Evolutionary conservation across 805 yeast species (phyloP).

Genomic region (Metschnikowia arizonensis): DNA sequence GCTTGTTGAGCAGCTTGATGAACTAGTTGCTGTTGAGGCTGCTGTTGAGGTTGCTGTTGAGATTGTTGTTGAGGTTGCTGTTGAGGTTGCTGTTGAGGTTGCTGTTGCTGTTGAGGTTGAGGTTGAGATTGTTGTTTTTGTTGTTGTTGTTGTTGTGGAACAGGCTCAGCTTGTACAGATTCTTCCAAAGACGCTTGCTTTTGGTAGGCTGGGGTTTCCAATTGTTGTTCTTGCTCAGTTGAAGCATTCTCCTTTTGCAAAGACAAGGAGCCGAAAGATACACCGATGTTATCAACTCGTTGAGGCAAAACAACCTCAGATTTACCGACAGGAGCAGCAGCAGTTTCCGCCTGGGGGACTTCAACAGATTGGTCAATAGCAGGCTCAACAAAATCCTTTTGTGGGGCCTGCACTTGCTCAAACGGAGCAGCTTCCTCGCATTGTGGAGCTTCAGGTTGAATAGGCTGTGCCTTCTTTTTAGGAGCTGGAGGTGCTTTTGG

Average conservation of each 20-base stretch:
- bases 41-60: conserved; percentile 6
- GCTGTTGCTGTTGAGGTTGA: conserved; percentile 26
- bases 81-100: conserved; percentile 22
- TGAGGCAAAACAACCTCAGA: conserved; percentile 52
- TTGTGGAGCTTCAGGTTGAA: conserved; percentile 23
- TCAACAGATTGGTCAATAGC: conserved; percentile 17
- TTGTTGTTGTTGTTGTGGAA: conserved; percentile 12
- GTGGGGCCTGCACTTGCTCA: conserved; percentile 17
- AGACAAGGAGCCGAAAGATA: conserved; percentile 59
- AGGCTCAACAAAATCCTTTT: conserved; percentile 3
- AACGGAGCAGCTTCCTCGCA: conserved; percentile 10
- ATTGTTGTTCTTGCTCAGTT: conserved; percentile 18
- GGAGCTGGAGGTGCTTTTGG: conserved; percentile 40
- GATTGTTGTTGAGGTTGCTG: conserved; percentile 1
- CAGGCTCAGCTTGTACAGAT: conserved; percentile 4
- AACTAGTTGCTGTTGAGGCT: conserved; percentile 21
- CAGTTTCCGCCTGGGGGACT: conserved; percentile 8
- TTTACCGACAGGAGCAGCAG: conserved; percentile 49
- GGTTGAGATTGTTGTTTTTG: conserved; percentile 23
- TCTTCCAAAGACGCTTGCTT: conserved; percentile 5
- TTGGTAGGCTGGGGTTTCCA: conserved; percentile 5
- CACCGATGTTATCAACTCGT: conserved; percentile 47
- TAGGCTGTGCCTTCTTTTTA: conserved; percentile 25
- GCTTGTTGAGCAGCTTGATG: conserved; percentile 12
- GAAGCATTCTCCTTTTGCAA: conserved; percentile 35